Evolutionary conservation across 139 green algal genomes (phyloP).

Genomic region (Limnomonas spitsbergensis): DNA sequence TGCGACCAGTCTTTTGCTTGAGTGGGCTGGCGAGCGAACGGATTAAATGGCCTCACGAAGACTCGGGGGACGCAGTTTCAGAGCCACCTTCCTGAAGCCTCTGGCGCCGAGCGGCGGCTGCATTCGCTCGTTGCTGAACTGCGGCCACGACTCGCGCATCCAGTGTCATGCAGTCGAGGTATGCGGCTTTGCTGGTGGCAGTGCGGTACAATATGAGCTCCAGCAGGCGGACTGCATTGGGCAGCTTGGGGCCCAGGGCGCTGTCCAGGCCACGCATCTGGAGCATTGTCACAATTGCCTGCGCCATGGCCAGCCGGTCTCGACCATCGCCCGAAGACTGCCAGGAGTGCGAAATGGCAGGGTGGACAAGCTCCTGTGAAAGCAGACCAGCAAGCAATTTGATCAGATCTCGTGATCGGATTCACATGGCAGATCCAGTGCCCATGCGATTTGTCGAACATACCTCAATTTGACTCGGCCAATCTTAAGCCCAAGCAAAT

Average conservation of each 20-base stretch:
- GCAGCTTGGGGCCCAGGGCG: neutral
- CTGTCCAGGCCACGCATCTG: neutral
- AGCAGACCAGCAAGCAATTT: too few species aligned
- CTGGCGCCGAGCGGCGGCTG: neutral
- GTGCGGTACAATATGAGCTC: constrained; percentile 11
- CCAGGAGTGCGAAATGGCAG: neutral
- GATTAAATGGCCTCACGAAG: too few species aligned
- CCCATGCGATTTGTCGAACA: too few species aligned
- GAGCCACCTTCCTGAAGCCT: too few species aligned
- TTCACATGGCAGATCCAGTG: too few species aligned
- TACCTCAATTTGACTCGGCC: too few species aligned
- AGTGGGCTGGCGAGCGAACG: too few species aligned
- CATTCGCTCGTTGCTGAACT: neutral
- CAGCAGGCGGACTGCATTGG: constrained; percentile 10
- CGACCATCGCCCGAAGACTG: neutral
- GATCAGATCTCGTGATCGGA: too few species aligned
- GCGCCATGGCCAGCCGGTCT: neutral
- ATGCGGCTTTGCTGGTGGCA: neutral
- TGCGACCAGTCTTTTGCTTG: too few species aligned
- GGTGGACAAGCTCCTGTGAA: too few species aligned
- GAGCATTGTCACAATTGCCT: neutral
- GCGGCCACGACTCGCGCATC: neutral
- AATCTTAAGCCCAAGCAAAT: too few species aligned
- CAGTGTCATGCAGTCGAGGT: neutral
- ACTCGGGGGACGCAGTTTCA: too few species aligned